phyloP scores from a whole-genome alignment of 2,329 filamentous ascomycete species.

The Xylaria sp. region DNA sequence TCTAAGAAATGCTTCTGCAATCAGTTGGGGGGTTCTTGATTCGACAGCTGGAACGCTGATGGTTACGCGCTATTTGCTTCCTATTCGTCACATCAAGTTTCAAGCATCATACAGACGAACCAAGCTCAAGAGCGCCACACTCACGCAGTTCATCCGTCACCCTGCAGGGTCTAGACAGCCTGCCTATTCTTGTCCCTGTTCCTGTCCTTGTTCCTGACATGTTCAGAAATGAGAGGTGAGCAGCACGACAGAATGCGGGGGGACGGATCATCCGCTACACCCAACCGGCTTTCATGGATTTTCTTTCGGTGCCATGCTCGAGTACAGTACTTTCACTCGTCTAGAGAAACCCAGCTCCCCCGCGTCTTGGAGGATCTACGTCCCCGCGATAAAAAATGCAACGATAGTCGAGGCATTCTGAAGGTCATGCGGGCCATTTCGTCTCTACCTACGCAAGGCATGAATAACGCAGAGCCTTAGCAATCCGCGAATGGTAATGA shows the following conservation, averaged over 20 bases:
- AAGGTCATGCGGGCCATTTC: constrained; percentile 23
- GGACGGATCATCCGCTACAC: constrained; percentile 17
- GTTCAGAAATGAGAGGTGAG: constrained; percentile 22
- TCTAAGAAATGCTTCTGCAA: neutral
- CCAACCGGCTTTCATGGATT: constrained; percentile 20
- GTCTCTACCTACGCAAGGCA: constrained; percentile 15
- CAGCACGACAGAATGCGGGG: constrained; percentile 35
- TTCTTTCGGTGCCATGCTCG: constrained; percentile 22
- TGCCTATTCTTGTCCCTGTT: constrained; percentile 26
- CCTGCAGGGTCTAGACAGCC: constrained; percentile 20
- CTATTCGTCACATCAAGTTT: constrained; percentile 28
- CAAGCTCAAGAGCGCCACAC: constrained; percentile 16
- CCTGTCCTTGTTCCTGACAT: constrained; percentile 38
- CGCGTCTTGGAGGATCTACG: constrained; percentile 23
- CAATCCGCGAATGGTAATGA: constrained; percentile 2
- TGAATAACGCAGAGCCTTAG: constrained; percentile 14
- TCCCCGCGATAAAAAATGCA: constrained; percentile 27
- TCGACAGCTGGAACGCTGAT: constrained; percentile 18
- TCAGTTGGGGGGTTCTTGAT: constrained; percentile 21
- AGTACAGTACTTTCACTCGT: constrained; percentile 15
- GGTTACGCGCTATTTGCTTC: constrained; percentile 27
- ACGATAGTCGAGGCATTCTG: constrained; percentile 17
- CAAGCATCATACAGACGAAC: constrained; percentile 24
- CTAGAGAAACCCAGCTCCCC: constrained; percentile 11
- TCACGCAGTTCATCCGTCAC: constrained; percentile 14